These are phyloP conservation scores for Candida qinlingensis DNA, from an alignment of 805 yeast species.

Conservation along the genomic window DNA sequence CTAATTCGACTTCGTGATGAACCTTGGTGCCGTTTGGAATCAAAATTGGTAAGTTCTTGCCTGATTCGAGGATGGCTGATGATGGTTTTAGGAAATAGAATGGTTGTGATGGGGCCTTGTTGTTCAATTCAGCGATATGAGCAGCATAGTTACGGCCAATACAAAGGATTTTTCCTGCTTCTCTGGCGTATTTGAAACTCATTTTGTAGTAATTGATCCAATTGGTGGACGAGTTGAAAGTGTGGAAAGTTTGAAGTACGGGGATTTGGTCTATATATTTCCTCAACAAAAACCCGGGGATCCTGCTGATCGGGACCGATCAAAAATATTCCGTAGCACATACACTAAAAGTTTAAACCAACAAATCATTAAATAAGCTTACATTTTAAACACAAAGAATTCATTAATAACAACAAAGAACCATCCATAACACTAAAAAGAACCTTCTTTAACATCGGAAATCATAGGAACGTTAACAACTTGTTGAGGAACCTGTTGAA, in stretches of 20 bases:
- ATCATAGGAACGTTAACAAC: not conserved
- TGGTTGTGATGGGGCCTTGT: slow-evolving; percentile 76
- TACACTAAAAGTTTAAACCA: too few relatives aligned
- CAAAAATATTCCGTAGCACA: not conserved
- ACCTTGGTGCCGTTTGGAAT: slow-evolving; percentile 76
- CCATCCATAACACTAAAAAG: not conserved
- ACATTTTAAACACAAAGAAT: not conserved
- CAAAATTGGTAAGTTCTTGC: slow-evolving; percentile 32
- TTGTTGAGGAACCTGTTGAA: not conserved
- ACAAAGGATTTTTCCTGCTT: slow-evolving; percentile 78
- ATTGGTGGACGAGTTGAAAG: not conserved
- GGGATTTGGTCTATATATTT: not conserved
- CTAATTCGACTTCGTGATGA: slow-evolving; percentile 94
- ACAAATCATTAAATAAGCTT: not conserved
- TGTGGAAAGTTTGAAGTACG: not conserved
- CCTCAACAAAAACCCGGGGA: too few relatives aligned
- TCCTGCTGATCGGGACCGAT: not conserved
- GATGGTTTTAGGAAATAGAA: slow-evolving; percentile 91
- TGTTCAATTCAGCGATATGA: slow-evolving; percentile 86
- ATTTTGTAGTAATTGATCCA: not conserved
- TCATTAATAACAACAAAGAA: not conserved
- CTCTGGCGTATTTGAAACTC: slow-evolving; percentile 42
- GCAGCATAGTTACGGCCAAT: slow-evolving; percentile 98
- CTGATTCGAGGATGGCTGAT: slow-evolving; percentile 55
- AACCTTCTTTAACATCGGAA: not conserved